Percentiles rank a stretch among this genome's conserved stretches.
These are phyloP conservation scores for Hyaloraphidium curvatum DNA, from an alignment of 192 early-diverging fungal species.

Conservation along the genomic window DNA sequence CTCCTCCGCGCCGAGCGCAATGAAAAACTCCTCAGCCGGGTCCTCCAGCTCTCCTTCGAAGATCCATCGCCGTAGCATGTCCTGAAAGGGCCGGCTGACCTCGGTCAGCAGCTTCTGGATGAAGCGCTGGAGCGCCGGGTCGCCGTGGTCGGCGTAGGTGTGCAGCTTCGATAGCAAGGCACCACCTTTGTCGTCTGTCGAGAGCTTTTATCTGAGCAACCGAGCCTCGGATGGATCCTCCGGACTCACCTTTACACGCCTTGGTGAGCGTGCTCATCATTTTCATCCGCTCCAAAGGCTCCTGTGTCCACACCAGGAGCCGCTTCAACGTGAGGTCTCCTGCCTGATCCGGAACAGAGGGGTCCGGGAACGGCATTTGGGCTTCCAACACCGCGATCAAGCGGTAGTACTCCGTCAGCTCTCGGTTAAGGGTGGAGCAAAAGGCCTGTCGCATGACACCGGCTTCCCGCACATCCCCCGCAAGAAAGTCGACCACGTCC, in stretches of 20 bases:
- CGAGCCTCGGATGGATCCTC: conserved; percentile 9
- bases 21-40: conserved; percentile 83
- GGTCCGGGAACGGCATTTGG: conserved; percentile 36
- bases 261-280: conserved; percentile 55
- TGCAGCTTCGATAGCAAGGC: conserved; percentile 55
- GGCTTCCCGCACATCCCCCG: conserved; percentile 11
- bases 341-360: conserved; percentile 19
- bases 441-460: conserved; percentile 42
- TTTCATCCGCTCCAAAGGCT: conserved; percentile 52
- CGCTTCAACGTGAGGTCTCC: conserved; percentile 60
- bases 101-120: conserved; percentile 48
- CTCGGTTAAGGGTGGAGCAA: conserved; percentile 53
- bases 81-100: conserved; percentile 74
- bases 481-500: conserved; percentile 35
- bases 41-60: conserved; percentile 87
- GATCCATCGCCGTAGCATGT: conserved; percentile 78
- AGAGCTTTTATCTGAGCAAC: conserved; percentile 8
- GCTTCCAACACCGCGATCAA: conserved; percentile 71
- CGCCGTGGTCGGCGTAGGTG: conserved; percentile 71
- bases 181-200: conserved; percentile 41
- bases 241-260: conserved; percentile 24
- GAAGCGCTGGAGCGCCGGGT: conserved; percentile 68
- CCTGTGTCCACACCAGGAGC: conserved; percentile 66
- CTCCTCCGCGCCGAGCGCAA: conserved; percentile 27
- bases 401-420: conserved; percentile 66